Base-by-base conservation (phyloP, 2,329 filamentous ascomycete genomes). In the Aspergillus nomiae region DNA sequence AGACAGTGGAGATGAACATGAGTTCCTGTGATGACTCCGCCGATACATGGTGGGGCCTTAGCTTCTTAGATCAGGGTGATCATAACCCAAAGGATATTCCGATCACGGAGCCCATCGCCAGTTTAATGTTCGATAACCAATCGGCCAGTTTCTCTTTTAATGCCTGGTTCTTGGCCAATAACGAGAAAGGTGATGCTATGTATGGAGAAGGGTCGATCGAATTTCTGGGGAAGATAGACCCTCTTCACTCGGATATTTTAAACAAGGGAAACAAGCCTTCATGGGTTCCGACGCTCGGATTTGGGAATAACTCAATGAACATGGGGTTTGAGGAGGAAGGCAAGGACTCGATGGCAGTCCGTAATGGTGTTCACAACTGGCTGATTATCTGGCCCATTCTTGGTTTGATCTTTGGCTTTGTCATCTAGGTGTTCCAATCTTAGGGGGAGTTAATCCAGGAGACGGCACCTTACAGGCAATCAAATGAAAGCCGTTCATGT, bases 221-320 rank as follows among this genome's bases (percentile, higher is more conserved):
- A 36, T 63, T 63, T 41, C 34, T 60, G 34, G 61, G 61, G 2
- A 51, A 38, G 2, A 19, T 46, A 21, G 63, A 64, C 26, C 30
- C 36, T n/a, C 56, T 43, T 26, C 38, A 56, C 11, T 64, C 62
- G 56, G 59, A 62, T 50, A 34, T 64, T 12, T 28, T 62, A 12
- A 36, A 41, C 7, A 8, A 14, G 45, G 51, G 46, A 19, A 16
- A 19, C 16, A 38, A 53, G 6, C 57, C 57, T 19, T 36, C 32
- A 24, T 64, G 62, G 62, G 53, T 26, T 16, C 50, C 38, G 14
- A 62, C 59, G 9, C 41, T 64, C 4, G 62, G 62, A 10, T 64
- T 64, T 57, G 59, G 38, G 34, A 64, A 64, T 57, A 57, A 59
- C 24, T 62, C 62, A 9, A 16, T 46, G 51, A 64, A 59, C 58